phyloP scores from a whole-genome alignment of 306 rosid genomes.

The Parietaria judaica region DNA sequence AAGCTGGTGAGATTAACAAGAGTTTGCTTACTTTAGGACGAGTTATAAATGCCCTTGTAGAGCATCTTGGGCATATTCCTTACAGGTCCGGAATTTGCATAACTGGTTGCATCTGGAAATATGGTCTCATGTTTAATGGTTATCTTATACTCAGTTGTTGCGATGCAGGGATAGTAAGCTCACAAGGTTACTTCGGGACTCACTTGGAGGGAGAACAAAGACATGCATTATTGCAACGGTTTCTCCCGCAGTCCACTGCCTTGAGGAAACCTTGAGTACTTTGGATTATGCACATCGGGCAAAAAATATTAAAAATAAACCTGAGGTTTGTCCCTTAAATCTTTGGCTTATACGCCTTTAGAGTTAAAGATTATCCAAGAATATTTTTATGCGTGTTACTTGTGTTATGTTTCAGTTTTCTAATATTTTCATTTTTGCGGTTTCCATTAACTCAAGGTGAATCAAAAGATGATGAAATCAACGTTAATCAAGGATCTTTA shows the following conservation, averaged over 20 bases:
- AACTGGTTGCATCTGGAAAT: not conserved
- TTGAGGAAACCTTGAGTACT: constrained; percentile 91
- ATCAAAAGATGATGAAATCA: constrained; percentile 98
- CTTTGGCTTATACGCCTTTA: no score
- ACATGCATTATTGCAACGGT: constrained; percentile 98
- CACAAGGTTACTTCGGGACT: constrained; percentile 92
- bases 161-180: constrained; percentile 89
- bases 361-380: not conserved
- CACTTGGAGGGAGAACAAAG: constrained; percentile 98
- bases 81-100: constrained; percentile 46
- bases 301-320: constrained; percentile 80
- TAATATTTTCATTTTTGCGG: not conserved
- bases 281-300: constrained; percentile 97
- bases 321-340: constrained; percentile 57
- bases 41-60: constrained; percentile 88
- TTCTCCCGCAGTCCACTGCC: constrained; percentile 96
- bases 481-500: constrained; percentile 95
- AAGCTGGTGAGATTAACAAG: constrained; percentile 98
- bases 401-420: not conserved
- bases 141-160: constrained; percentile 11
- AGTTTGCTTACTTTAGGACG: constrained; percentile 94
- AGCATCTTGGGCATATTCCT: constrained; percentile 95
- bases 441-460: constrained; percentile 38
- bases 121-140: not conserved
- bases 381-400: not conserved